Evolutionary conservation across 345 rosid genomes (phyloP).

Genomic region (Syzygium oleosum): DNA sequence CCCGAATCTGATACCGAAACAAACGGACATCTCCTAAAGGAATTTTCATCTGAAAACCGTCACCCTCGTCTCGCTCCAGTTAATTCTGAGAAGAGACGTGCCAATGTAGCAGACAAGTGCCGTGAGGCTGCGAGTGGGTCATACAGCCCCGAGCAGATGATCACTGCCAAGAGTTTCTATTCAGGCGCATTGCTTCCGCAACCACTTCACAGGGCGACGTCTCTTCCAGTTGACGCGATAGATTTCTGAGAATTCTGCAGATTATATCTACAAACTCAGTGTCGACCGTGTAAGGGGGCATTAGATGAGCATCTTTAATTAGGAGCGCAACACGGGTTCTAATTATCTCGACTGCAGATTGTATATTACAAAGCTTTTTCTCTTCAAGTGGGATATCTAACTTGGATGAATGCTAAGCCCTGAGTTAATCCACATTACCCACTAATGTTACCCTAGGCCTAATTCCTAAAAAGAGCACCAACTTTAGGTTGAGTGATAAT

Average conservation of each 20-base stretch:
- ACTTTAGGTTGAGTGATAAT: no score
- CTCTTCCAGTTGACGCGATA: constrained; percentile 85
- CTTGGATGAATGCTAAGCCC: background rate
- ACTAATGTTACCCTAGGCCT: background rate
- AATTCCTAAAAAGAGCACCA: no score
- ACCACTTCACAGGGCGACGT: constrained; percentile 61
- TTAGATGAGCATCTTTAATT: background rate
- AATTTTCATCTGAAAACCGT: background rate
- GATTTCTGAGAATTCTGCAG: constrained; percentile 33
- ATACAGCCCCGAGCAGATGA: constrained; percentile 15
- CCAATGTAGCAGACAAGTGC: constrained; percentile 1
- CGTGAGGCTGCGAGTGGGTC: constrained; percentile 8
- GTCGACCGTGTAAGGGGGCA: background rate
- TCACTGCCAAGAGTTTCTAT: constrained; percentile 28
- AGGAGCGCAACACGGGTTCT: background rate
- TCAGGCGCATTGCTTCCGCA: constrained; percentile 36
- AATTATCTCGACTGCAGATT: background rate
- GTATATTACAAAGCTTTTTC: background rate
- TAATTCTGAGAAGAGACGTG: constrained; percentile 11
- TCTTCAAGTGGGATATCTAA: background rate
- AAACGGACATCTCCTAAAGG: background rate
- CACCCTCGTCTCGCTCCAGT: background rate
- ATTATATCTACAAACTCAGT: background rate
- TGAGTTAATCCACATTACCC: background rate
- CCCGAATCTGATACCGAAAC: constrained; percentile 1